Conservation (phyloP, 306 rosid genomes). For the Quercus rubra region DNA sequence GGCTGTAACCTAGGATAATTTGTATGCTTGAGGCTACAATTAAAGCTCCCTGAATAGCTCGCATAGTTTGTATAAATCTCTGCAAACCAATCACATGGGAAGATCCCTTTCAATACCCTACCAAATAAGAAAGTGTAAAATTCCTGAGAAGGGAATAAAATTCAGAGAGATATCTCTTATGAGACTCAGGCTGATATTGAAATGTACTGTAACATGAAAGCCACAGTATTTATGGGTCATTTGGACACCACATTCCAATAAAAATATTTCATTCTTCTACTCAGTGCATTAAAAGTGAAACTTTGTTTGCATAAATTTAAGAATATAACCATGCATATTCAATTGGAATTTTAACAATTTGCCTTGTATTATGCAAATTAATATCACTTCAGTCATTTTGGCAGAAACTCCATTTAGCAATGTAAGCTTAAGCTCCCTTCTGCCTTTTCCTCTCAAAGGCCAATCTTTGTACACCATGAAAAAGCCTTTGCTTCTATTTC, state of each 20-base stretch:
- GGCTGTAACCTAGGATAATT: slow-evolving; percentile 94
- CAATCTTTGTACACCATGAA: not conserved
- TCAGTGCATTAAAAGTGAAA: not conserved
- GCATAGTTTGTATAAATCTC: slow-evolving; percentile 95
- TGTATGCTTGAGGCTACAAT: slow-evolving; percentile 93
- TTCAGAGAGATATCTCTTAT: slow-evolving; percentile 22
- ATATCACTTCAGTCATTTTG: not conserved
- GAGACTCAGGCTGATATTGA: slow-evolving; percentile 14
- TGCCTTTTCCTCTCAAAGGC: not conserved
- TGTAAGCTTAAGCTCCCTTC: not conserved
- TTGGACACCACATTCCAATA: not conserved
- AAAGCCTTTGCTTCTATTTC: not conserved
- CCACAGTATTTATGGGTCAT: not conserved
- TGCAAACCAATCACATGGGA: slow-evolving; percentile 90
- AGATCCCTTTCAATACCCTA: slow-evolving; percentile 85
- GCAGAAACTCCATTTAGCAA: not conserved
- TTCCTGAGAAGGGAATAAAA: slow-evolving; percentile 23
- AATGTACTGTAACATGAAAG: slow-evolving; percentile 12
- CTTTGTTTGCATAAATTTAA: not conserved
- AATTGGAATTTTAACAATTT: slow-evolving; percentile 1
- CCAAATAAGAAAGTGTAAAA: slow-evolving; percentile 56
- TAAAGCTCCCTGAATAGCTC: slow-evolving; percentile 97
- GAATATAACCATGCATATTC: slow-evolving; percentile 7
- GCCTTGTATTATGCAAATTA: not conserved
- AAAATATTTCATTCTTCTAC: not conserved